Conservation (phyloP, 441 rosid species). For the Arabidopsis lyrata region DNA sequence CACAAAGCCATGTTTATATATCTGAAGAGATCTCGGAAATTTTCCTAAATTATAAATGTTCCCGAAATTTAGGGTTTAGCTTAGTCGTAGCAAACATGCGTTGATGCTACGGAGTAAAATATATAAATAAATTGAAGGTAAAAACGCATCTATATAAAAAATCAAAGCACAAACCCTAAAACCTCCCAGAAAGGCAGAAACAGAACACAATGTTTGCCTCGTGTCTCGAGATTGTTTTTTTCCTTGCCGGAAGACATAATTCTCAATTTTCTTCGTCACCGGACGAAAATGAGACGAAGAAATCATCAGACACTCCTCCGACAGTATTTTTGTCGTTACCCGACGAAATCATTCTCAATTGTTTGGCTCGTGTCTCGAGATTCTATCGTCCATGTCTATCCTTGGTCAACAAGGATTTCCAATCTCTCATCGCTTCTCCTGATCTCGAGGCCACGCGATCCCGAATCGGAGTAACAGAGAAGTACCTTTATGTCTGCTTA, state of each 20-base stretch:
- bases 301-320: too few species aligned
- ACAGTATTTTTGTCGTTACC: too few species aligned
- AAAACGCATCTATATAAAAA: background rate
- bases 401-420: too few species aligned
- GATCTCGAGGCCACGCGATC: too few species aligned
- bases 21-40: background rate
- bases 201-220: background rate
- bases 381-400: too few species aligned
- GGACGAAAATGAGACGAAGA: background rate
- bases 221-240: background rate
- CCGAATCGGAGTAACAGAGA: too few species aligned
- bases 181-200: background rate
- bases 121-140: background rate
- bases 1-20: background rate
- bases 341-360: too few species aligned
- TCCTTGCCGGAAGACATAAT: background rate
- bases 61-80: background rate
- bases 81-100: background rate
- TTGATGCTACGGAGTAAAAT: background rate
- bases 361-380: too few species aligned
- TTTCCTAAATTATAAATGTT: background rate
- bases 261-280: background rate
- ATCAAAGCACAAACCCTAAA: constrained; percentile 1
- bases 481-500: too few species aligned
- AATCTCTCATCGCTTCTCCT: too few species aligned